Percentiles rank a stretch among this genome's conserved stretches.
Evolutionary conservation across 176 grass and related monocot genomes (phyloP).

Genomic region (Tillandsia fasciculata): DNA sequence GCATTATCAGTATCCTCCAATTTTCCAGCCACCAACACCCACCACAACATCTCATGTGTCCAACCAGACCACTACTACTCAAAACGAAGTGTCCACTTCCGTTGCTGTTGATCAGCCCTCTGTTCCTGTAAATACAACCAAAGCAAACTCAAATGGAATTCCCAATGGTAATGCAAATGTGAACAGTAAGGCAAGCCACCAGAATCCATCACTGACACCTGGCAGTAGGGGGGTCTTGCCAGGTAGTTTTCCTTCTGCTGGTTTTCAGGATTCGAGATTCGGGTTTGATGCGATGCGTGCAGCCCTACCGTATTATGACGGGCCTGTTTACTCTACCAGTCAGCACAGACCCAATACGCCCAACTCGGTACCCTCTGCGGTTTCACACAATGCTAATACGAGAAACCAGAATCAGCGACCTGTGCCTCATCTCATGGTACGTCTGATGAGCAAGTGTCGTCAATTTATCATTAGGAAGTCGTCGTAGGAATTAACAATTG

Average conservation of each 20-base stretch:
- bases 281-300: constrained; percentile 44
- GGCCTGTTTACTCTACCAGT: constrained; percentile 46
- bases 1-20: constrained; percentile 77
- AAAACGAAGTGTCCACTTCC: constrained; percentile 35
- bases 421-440: constrained; percentile 55
- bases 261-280: constrained; percentile 31
- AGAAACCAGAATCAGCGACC: constrained; percentile 63
- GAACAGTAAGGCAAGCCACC: constrained; percentile 45
- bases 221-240: constrained; percentile 35
- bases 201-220: constrained; percentile 35
- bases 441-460: constrained; percentile 5
- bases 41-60: constrained; percentile 35
- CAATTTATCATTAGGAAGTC: constrained; percentile 1
- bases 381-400: constrained; percentile 41
- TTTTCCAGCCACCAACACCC: constrained; percentile 44
- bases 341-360: constrained; percentile 47
- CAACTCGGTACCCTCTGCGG: constrained; percentile 39
- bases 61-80: constrained; percentile 33
- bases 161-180: constrained; percentile 37
- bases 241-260: constrained; percentile 43
- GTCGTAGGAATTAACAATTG: neutral
- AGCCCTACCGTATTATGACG: constrained; percentile 60
- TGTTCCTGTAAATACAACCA: constrained; percentile 38
- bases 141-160: constrained; percentile 26
- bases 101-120: constrained; percentile 36